These are phyloP conservation scores for Astragalus membranaceus DNA, from an alignment of 306 rosid species.

Conservation along the genomic window DNA sequence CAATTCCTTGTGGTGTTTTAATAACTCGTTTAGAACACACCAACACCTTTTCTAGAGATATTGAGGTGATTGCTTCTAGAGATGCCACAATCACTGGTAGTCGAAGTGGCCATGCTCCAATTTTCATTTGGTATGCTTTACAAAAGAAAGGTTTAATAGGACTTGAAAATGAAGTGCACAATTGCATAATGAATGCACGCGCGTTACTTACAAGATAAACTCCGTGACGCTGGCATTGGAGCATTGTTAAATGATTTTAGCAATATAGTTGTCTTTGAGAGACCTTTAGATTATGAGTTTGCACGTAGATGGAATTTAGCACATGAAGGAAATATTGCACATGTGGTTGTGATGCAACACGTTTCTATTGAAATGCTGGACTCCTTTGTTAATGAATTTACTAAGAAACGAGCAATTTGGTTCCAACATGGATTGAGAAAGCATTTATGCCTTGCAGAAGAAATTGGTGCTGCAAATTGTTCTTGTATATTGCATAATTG, in stretches of 20 bases:
- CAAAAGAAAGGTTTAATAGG: neutral
- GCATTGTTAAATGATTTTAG: slow-evolving; percentile 57
- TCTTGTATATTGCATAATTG: slow-evolving; percentile 31
- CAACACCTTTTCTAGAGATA: neutral
- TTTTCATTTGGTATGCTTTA: neutral
- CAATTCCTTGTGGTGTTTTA: no score
- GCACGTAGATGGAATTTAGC: slow-evolving; percentile 52
- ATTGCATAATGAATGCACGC: neutral
- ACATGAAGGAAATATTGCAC: slow-evolving; percentile 13
- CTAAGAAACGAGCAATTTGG: slow-evolving; percentile 33
- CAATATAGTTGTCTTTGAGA: slow-evolving; percentile 2
- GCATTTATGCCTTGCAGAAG: slow-evolving; percentile 40
- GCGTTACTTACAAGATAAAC: neutral
- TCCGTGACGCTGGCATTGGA: slow-evolving; percentile 11
- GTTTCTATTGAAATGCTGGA: slow-evolving; percentile 46
- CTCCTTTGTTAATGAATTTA: slow-evolving; percentile 38
- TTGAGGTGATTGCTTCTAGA: neutral
- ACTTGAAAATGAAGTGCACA: neutral
- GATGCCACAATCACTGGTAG: slow-evolving; percentile 10
- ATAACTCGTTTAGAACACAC: neutral
- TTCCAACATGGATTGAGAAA: slow-evolving; percentile 8
- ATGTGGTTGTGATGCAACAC: slow-evolving; percentile 50
- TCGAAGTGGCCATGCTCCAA: neutral
- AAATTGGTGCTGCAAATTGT: slow-evolving; percentile 26
- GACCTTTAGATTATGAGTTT: slow-evolving; percentile 50